Evolutionary conservation across 352 stramenopile species (phyloP), one percentile per base, ranked within the genome.

Genomic region (Phytophthora ramorum): DNA sequence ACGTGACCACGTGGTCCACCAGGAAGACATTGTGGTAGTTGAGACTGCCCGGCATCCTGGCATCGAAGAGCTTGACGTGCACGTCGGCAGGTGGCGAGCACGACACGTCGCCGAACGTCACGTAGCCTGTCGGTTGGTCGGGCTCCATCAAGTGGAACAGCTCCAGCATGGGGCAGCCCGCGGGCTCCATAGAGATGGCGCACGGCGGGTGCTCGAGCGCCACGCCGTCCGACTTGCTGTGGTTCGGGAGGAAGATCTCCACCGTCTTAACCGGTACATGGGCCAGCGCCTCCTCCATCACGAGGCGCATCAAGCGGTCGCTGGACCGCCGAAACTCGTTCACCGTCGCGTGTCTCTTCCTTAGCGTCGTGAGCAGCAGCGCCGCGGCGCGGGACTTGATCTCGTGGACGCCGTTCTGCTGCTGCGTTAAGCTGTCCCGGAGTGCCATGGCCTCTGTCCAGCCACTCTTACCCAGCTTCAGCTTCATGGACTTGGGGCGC

Each of bases 1-100:
- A 78, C 10, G 71, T 67, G 5, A 78, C 63, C 3, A 80, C 73
- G 8, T 79, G 50, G 20, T 84, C 77, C 34, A 86, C 61, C 10
- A 89, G 34, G 17, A 89, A 82, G 3, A 89, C 77, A 34, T 85
- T 86, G 59, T 85, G 73, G 64, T 70, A 77, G 44, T 72, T 67
- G 16, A 89, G 66, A 37, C 47, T 71, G 34, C 45, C 37, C 5
- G 69, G 46, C 26, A 69, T 35, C 40, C 56, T 26, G 7, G 45
- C 34, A 19, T 61, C 59, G 59, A 60, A 82, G 24, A 46, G 51
- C 40, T 47, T 73, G 32, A 46, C 48, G 22, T 69, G 41, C 14
- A 68, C 34, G 26, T 69, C 65, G 26, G n/a, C 32, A 4, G 61
- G 19, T 19, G 56, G 66, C 1, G 65, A 59, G 0, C 54, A 19